phyloP scores from a whole-genome alignment of 192 early-diverging fungal genomes.

The Backusella tuberculispora region DNA sequence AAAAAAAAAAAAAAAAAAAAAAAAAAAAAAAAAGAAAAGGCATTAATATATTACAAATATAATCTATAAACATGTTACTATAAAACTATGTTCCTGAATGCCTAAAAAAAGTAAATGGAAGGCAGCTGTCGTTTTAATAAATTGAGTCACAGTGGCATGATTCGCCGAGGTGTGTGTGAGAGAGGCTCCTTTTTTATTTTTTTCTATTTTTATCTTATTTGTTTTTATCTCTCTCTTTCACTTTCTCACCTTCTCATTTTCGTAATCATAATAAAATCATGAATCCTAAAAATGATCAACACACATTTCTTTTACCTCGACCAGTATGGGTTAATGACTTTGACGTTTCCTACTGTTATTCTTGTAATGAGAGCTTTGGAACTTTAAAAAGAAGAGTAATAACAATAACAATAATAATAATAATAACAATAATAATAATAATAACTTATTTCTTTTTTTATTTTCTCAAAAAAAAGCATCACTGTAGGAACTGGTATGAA shows the following conservation, averaged over 20 bases:
- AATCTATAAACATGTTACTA: too few species aligned
- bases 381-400: slow-evolving; percentile 53
- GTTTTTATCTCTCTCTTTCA: neutral
- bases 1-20: too few species aligned
- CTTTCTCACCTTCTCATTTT: neutral
- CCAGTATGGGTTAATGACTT: slow-evolving; percentile 56
- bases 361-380: slow-evolving; percentile 48
- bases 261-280: neutral
- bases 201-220: neutral
- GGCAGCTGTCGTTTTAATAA: neutral
- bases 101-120: neutral
- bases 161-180: slow-evolving; percentile 5
- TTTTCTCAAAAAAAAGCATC: slow-evolving; percentile 46
- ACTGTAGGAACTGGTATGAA: slow-evolving; percentile 61
- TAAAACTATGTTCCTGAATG: neutral
- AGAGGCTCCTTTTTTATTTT: neutral
- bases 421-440: neutral
- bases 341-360: slow-evolving; percentile 48
- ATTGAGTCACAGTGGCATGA: slow-evolving; percentile 1
- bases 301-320: slow-evolving; percentile 49
- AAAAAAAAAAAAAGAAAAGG: too few species aligned
- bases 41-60: too few species aligned
- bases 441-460: neutral
- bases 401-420: neutral
- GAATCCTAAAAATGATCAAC: slow-evolving; percentile 20